Conservation (phyloP, 2,329 filamentous ascomycete genomes). For the Stagonosporopsis cucurbitacearum region DNA sequence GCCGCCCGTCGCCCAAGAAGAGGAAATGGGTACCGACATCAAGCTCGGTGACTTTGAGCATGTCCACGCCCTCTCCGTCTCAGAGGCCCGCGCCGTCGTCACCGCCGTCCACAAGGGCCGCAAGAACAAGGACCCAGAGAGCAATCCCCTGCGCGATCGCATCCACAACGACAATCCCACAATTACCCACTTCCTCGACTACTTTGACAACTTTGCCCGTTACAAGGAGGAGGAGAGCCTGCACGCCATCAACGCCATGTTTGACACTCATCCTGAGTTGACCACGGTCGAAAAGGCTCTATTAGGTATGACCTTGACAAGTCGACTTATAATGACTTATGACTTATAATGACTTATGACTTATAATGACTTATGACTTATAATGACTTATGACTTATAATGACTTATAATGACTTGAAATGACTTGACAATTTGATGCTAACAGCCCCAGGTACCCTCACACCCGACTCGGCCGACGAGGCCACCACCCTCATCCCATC, state of each 20-base stretch:
- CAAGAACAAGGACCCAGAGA: constrained; percentile 66
- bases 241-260: constrained; percentile 87
- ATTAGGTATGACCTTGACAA: constrained; percentile 73
- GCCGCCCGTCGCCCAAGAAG: constrained; percentile 75
- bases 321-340: too few species aligned
- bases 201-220: constrained; percentile 91
- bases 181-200: constrained; percentile 85
- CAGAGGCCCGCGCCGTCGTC: constrained; percentile 89
- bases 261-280: constrained; percentile 79
- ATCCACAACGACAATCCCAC: constrained; percentile 67
- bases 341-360: too few species aligned
- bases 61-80: constrained; percentile 89
- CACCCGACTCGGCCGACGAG: constrained; percentile 91
- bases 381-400: too few species aligned
- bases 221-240: constrained; percentile 96
- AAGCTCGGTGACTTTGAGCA: constrained; percentile 93
- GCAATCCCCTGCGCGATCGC: constrained; percentile 81
- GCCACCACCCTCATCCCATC: constrained; percentile 95
- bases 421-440: constrained; percentile 13
- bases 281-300: constrained; percentile 94
- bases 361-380: too few species aligned
- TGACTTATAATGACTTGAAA: too few species aligned
- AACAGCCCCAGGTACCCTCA: constrained; percentile 74
- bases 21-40: constrained; percentile 82
- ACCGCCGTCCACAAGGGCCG: constrained; percentile 86